These are phyloP conservation scores for Orbilia quercus DNA, from an alignment of 2,329 filamentous ascomycete genomes.

Conservation along the genomic window DNA sequence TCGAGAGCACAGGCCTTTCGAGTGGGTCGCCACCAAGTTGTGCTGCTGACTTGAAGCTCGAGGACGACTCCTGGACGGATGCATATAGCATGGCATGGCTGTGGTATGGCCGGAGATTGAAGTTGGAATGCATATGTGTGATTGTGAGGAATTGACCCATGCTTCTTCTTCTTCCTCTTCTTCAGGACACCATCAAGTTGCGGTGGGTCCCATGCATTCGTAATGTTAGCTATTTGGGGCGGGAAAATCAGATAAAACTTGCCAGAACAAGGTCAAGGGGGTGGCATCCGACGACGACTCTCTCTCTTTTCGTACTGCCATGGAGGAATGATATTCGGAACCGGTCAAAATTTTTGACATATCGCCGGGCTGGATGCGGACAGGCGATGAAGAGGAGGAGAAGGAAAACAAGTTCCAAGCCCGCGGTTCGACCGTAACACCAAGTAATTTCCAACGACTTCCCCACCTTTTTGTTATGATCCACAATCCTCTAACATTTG, in stretches of 20 bases:
- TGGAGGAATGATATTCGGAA: constrained; percentile 14
- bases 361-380: too few species aligned
- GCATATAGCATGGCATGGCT: constrained; percentile 36
- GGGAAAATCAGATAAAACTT: constrained; percentile 31
- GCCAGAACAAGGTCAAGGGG: constrained; percentile 28
- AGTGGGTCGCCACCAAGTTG: constrained; percentile 52
- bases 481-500: constrained; percentile 17
- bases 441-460: constrained; percentile 17
- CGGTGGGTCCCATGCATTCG: neutral
- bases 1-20: constrained; percentile 21
- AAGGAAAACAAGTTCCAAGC: constrained; percentile 14
- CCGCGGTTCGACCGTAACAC: too few species aligned
- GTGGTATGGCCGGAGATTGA: constrained; percentile 31
- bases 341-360: neutral
- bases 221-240: constrained; percentile 6
- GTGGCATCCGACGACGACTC: constrained; percentile 17
- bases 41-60: constrained; percentile 26
- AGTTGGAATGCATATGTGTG: constrained; percentile 18
- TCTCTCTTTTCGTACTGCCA: neutral
- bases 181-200: constrained; percentile 31
- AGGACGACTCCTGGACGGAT: constrained; percentile 3
- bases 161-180: constrained; percentile 11
- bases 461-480: constrained; percentile 18
- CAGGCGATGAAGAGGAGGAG: constrained; percentile 24
- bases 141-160: too few species aligned